Evolutionary conservation across 805 yeast genomes (phyloP), one percentile per base, ranked within the genome.

Genomic region (Candida sithepensis): DNA sequence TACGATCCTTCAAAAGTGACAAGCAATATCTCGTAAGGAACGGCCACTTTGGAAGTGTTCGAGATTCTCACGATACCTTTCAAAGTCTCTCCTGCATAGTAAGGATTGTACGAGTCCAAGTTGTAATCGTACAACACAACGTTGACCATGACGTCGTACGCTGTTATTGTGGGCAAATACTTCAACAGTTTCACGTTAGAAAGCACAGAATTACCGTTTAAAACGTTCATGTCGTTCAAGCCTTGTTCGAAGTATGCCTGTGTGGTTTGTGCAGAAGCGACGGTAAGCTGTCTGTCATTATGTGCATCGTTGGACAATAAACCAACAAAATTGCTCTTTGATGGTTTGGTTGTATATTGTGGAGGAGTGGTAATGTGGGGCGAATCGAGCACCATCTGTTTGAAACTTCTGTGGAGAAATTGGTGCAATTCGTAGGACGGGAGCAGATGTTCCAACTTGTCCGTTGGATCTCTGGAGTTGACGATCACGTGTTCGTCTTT

Each of bases 1-100:
- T 66, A 61, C 28, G 58, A 60, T 1, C 78, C 78, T 56, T 74
- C 78, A 37, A 74, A 71, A 19, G 73, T 61, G 23, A 73, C 65
- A 53, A 70, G 72, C 44, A 73, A 66, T 72, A 69, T 69, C 40
- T 72, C 75, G 49, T 71, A 73, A 3, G 66, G 65, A 32, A 74
- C 63, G 0, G 66, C 58, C 2, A 13, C 21, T 5, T 24, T 24
- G 7, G 53, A 43, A 26, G 47, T 43, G 44, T 55, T 55, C 32
- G 49, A 42, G 14, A 55, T 48, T 14, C 44, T 37, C n/a, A 53
- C 54, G 14, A 40, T 39, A 13, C 59, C 59, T 4, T 37, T 37
- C 2, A 55, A 30, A 6, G 52, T 43, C 21, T 53, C 52, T 5
- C 48, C 51, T 41, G 49, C 41, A 21, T 50, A 43, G 41, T 42